A percentile compares a stretch with the other conserved stretches of the same genome.
phyloP scores from a whole-genome alignment of 495 filamentous ascomycete species.

The Glarea lozoyensis region DNA sequence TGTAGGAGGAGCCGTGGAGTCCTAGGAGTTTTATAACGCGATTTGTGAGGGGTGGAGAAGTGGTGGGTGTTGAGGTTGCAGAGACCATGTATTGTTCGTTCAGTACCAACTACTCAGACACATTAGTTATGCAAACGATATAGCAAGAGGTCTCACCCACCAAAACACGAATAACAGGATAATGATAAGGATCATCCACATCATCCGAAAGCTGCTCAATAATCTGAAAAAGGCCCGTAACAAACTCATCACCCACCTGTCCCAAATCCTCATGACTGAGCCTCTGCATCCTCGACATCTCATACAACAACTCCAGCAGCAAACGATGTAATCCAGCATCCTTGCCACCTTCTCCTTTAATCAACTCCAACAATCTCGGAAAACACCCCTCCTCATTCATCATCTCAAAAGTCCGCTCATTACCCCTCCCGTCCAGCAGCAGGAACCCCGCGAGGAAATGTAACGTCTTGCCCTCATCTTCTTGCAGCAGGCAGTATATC shows the following conservation, averaged over 20 bases:
- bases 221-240: constrained; percentile 74
- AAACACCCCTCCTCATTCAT: constrained; percentile 86
- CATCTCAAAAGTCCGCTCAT: constrained; percentile 70
- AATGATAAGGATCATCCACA: constrained; percentile 90
- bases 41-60: constrained; percentile 65
- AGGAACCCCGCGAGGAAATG: constrained; percentile 80
- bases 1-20: constrained; percentile 66
- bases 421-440: constrained; percentile 77
- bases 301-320: constrained; percentile 84
- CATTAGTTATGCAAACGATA: constrained; percentile 13
- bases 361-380: constrained; percentile 70
- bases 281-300: constrained; percentile 91
- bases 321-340: constrained; percentile 70
- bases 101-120: constrained; percentile 69
- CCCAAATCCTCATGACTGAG: constrained; percentile 69
- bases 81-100: constrained; percentile 98
- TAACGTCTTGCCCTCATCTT: constrained; percentile 70
- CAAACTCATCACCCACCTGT: constrained; percentile 75
- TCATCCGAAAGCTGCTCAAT: constrained; percentile 88
- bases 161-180: constrained; percentile 86
- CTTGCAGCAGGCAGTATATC: constrained; percentile 83
- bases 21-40: constrained; percentile 86
- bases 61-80: constrained; percentile 40
- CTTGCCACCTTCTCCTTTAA: constrained; percentile 51
- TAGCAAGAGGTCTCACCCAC: constrained; percentile 37